Percentiles rank a stretch among this genome's conserved stretches.
Evolutionary conservation across 2,329 filamentous ascomycete species (phyloP).

Genomic region (Monilinia fructicola): DNA sequence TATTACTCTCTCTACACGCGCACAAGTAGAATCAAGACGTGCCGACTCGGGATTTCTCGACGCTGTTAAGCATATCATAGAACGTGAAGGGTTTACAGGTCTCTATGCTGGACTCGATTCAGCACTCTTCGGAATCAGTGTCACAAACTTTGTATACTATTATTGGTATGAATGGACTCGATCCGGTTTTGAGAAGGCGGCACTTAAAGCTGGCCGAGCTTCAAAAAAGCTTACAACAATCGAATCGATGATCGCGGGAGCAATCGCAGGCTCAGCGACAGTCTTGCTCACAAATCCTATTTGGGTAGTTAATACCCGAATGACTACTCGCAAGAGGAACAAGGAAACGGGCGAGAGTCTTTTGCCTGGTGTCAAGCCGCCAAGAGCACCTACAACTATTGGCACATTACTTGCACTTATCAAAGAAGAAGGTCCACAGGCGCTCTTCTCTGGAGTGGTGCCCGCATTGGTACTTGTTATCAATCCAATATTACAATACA

Average conservation of each 20-base stretch:
- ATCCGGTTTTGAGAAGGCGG: slow-evolving; percentile 78
- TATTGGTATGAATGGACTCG: slow-evolving; percentile 99
- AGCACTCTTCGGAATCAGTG: slow-evolving; percentile 93
- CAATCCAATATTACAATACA: slow-evolving; percentile 98
- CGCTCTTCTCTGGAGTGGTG: slow-evolving; percentile 88
- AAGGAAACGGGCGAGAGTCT: slow-evolving; percentile 47
- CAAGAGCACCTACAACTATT: slow-evolving; percentile 69
- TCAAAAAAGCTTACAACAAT: slow-evolving; percentile 83
- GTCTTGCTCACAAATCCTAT: slow-evolving; percentile 97
- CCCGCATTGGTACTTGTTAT: slow-evolving; percentile 92
- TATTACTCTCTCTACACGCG: slow-evolving; percentile 94
- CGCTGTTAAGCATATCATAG: slow-evolving; percentile 81
- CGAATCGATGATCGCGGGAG: slow-evolving; percentile 93
- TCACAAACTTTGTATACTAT: slow-evolving; percentile 99
- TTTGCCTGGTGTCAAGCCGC: slow-evolving; percentile 44
- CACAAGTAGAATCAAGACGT: slow-evolving; percentile 95
- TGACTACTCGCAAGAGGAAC: slow-evolving; percentile 79
- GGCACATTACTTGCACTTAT: slow-evolving; percentile 79
- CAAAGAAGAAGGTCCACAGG: slow-evolving; percentile 76
- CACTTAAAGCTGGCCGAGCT: slow-evolving; percentile 68
- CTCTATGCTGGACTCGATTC: slow-evolving; percentile 93
- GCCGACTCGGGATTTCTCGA: slow-evolving; percentile 81
- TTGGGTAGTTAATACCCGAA: slow-evolving; percentile 98
- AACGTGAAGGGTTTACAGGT: slow-evolving; percentile 84
- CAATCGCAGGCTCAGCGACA: slow-evolving; percentile 88